Evolutionary conservation across 345 rosid species (phyloP).

Genomic region (Brassica juncea): DNA sequence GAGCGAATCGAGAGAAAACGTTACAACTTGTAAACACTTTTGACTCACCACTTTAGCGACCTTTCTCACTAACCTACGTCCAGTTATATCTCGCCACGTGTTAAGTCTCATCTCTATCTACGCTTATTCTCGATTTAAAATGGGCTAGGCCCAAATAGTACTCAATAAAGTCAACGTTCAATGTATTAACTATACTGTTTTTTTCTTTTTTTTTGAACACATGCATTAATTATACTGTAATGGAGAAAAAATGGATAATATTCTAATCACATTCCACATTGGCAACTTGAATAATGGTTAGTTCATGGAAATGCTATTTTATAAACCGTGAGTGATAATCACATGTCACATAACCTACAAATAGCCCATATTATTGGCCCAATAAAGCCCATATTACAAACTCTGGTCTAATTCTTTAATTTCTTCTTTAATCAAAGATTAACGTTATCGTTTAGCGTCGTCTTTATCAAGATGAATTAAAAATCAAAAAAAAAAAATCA

Average conservation of each 20-base stretch:
- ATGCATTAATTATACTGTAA: background rate
- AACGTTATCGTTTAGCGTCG: background rate
- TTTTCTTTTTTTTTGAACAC: too few relatives aligned
- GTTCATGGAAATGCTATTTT: conserved; percentile 21
- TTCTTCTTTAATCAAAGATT: background rate
- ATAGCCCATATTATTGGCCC: conserved; percentile 3
- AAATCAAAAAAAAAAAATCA: background rate
- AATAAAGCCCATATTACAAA: background rate
- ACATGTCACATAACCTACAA: background rate
- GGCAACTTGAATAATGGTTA: conserved; percentile 25
- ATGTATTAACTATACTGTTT: background rate
- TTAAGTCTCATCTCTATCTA: background rate
- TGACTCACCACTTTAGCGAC: conserved; percentile 18
- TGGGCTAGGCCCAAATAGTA: conserved; percentile 33
- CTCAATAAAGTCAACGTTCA: conserved; percentile 12
- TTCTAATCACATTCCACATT: background rate
- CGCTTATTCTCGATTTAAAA: background rate
- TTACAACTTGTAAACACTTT: conserved; percentile 10
- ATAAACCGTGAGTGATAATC: background rate
- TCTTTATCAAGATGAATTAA: background rate
- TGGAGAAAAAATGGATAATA: conserved; percentile 28
- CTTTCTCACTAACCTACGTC: background rate
- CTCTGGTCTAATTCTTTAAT: background rate
- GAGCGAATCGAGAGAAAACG: background rate
- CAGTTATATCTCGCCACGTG: conserved; percentile 16